These are phyloP conservation scores for Lasiosphaeria miniovina DNA, from an alignment of 495 filamentous ascomycete species.

Conservation along the genomic window DNA sequence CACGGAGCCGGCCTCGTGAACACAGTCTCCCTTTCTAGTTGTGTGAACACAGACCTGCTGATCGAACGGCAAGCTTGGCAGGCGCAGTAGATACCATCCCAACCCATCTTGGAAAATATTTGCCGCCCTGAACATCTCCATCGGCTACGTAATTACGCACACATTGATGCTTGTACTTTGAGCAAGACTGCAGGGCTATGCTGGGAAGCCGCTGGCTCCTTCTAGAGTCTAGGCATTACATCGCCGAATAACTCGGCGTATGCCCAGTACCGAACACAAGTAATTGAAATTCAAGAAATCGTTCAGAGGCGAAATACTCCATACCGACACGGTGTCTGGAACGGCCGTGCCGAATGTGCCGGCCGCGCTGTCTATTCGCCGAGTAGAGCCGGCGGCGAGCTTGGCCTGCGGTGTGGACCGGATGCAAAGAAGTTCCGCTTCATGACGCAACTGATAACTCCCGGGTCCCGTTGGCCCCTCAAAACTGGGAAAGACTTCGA, in stretches of 20 bases:
- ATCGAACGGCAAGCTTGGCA: conserved; percentile 1
- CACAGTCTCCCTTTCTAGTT: background rate
- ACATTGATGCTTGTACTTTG: background rate
- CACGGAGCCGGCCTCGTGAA: background rate
- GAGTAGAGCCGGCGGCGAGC: no score
- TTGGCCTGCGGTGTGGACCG: no score
- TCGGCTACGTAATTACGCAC: background rate
- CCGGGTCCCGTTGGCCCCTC: background rate
- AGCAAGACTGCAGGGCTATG: background rate
- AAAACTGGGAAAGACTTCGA: background rate
- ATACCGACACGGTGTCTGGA: background rate
- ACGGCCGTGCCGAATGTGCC: background rate
- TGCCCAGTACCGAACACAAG: no score
- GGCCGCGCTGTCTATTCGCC: conserved; percentile 1
- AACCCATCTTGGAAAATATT: background rate
- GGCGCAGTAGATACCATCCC: background rate
- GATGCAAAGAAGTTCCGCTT: no score
- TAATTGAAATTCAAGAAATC: no score
- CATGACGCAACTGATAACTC: background rate
- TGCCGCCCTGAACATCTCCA: background rate
- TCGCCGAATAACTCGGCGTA: no score
- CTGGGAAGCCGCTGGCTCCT: background rate
- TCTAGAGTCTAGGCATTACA: background rate
- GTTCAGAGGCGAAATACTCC: background rate
- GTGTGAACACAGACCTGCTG: background rate